A percentile compares a stretch with the other conserved stretches of the same genome.
These are phyloP conservation scores for Beauveria pseudobassiana DNA, from an alignment of 2,329 filamentous ascomycete genomes.

Conservation along the genomic window DNA sequence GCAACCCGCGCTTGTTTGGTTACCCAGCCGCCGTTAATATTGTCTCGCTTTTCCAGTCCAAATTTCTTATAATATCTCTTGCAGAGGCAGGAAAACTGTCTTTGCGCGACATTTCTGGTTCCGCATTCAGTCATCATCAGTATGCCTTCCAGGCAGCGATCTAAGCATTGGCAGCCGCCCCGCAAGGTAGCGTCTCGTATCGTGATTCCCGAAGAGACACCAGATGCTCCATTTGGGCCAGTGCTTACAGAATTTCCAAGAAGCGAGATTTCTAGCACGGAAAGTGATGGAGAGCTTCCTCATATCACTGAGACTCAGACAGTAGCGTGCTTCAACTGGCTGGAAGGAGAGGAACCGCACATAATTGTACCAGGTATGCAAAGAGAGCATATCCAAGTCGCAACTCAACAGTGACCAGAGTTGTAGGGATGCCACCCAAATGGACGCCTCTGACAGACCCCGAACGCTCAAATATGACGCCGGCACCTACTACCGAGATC, in stretches of 20 bases:
- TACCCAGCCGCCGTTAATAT: too few relatives aligned
- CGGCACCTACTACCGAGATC: conserved; percentile 45
- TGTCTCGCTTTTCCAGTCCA: too few relatives aligned
- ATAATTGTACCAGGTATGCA: not conserved
- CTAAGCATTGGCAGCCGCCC: not conserved
- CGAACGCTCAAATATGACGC: conserved; percentile 33
- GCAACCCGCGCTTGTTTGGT: too few relatives aligned
- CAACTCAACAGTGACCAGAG: not conserved
- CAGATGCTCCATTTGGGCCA: not conserved
- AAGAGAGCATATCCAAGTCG: not conserved
- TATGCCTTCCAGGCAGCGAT: not conserved
- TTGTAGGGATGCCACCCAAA: not conserved
- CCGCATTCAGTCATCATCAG: not conserved
- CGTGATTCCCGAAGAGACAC: not conserved
- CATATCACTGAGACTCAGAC: not conserved
- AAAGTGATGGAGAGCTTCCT: not conserved
- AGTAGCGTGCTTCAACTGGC: not conserved
- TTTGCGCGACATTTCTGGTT: too few relatives aligned
- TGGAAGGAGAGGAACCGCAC: not conserved
- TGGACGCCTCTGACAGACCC: not conserved
- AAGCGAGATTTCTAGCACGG: not conserved
- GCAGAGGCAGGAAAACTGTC: too few relatives aligned
- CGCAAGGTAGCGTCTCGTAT: not conserved
- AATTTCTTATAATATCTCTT: too few relatives aligned
- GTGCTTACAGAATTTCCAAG: not conserved